Evolutionary conservation across 306 rosid species (phyloP), one percentile per base, ranked within the genome.

Genomic region (Oemleria cerasiformis): DNA sequence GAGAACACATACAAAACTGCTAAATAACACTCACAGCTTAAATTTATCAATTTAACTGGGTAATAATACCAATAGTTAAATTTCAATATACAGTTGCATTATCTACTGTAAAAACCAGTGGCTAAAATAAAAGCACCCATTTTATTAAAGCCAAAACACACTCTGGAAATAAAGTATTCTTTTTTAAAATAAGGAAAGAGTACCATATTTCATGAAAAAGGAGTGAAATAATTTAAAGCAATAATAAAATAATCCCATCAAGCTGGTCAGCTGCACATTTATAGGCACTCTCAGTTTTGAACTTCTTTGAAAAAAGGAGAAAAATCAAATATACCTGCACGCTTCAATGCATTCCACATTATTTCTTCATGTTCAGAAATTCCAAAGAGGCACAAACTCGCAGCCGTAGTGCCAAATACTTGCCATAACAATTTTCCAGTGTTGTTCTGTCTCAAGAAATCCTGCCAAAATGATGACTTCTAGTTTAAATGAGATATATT

Each of bases 351-450:
- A 79, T 82, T 78, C 98, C 97, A 90, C 98, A 93, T 90, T 67
- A 86, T 84, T 66, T 90, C 91, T 81, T 93, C 97, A 57, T 88
- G 98, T 75, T 93, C 97, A 36, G 87, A 70, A 51, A 90, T 88
- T 68, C 96, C 96, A 65, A 68, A 93, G 77, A 93, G 87, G 83
- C 97, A 93, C 86, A 93, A 77, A 64, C 84, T 78, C 69, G 93
- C 97, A 1, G 91, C 88, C 70, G 86, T 88, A 81, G 84, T 85
- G 63, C 97, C 98, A 84, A 88, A 88, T 30, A 90, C 83, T 76
- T 90, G 97, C 94, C 97, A 88, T 75, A 93, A 71, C 78, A 90
- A 69, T 83, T 93, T 93, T 20, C 97, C 98, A 6, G 98, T 88
- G 82, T 93, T 90, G 87, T 93, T 93, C 74, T 93, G 97, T 56